Base-by-base conservation (phyloP, 805 yeast genomes). In the Lipomyces japonicus region DNA sequence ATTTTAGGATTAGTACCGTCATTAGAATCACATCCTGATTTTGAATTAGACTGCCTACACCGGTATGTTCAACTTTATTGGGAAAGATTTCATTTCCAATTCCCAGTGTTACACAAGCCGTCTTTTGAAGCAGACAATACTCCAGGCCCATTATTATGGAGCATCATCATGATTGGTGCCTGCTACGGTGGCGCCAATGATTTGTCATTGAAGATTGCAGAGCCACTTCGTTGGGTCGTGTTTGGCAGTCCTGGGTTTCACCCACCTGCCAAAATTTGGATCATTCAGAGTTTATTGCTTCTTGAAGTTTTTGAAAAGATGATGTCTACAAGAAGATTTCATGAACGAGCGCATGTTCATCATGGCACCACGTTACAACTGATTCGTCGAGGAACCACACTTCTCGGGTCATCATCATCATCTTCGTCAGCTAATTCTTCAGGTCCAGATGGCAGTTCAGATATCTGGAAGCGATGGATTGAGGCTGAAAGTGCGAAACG, bases 331-430 rank as follows among this genome's bases (percentile, higher is more conserved):
- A 70, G 96, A 59, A 69, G 70, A 36, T 66, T 85, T 60, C 96
- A 87, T 64, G 96, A 87, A 67, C 68, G 96, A 42, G 85, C 87
- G 0, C 91, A 84, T 65, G 70, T 88, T 19, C 95, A 88, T 63
- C 96, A 87, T 65, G 95, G 93, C 3, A 84, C 95, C 0, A 81
- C 90, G 0, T 81, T 86, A 36, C 95, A 87, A 65, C 68, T 87
- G 38, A 68, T 87, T 43, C 70, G 95, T 58, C 72, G 95, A 59
- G 79, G 87, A 0, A 87, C 95, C 1, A 77, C 84, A 0, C 66
- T 87, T 67, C 64, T 44, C 44, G 49, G 48, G 2, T 32, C 51
- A 9, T 19, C 47, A 9, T 32, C 44, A 6, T 9, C 34, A 4
- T 22, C 39, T 4, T 10, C 48, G 4, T 16, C 42, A 31, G 12